A percentile compares a stretch with the other conserved stretches of the same genome.
Evolutionary conservation across 768 basidiomycete species (phyloP).

Genomic region (Suillus occidentalis): DNA sequence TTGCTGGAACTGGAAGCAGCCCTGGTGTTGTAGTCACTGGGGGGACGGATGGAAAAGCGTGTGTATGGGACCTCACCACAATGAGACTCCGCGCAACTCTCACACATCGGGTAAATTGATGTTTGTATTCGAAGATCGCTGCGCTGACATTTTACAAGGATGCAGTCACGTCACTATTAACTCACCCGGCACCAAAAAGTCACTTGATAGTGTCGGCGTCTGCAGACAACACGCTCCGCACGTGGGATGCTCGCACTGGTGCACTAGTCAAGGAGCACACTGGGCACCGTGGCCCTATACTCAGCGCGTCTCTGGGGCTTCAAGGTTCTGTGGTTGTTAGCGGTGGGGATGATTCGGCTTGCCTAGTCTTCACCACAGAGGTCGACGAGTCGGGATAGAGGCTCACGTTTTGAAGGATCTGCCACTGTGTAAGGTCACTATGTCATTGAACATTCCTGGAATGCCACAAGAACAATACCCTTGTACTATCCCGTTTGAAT

Average conservation of each 20-base stretch:
- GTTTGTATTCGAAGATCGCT: not conserved
- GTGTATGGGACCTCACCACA: constrained; percentile 91
- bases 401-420: not conserved
- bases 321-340: constrained; percentile 76
- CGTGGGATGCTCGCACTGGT: constrained; percentile 93
- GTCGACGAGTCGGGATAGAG: constrained; percentile 14
- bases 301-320: constrained; percentile 71
- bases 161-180: constrained; percentile 77
- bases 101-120: constrained; percentile 67
- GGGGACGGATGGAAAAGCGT: constrained; percentile 91
- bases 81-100: constrained; percentile 82
- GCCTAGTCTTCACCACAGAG: constrained; percentile 78
- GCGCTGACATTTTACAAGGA: constrained; percentile 50
- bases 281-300: constrained; percentile 78
- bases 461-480: not conserved
- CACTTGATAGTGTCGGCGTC: constrained; percentile 84
- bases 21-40: constrained; percentile 77
- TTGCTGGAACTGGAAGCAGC: constrained; percentile 54
- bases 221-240: constrained; percentile 81
- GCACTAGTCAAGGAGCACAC: constrained; percentile 73
- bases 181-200: constrained; percentile 71
- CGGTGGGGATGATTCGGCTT: constrained; percentile 88
- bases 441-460: not conserved
- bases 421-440: not conserved
- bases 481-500: not conserved